A percentile compares a stretch with the other conserved stretches of the same genome.
Evolutionary conservation across 805 yeast species (phyloP).

Genomic region (Schizosaccharomyces cryophilus): DNA sequence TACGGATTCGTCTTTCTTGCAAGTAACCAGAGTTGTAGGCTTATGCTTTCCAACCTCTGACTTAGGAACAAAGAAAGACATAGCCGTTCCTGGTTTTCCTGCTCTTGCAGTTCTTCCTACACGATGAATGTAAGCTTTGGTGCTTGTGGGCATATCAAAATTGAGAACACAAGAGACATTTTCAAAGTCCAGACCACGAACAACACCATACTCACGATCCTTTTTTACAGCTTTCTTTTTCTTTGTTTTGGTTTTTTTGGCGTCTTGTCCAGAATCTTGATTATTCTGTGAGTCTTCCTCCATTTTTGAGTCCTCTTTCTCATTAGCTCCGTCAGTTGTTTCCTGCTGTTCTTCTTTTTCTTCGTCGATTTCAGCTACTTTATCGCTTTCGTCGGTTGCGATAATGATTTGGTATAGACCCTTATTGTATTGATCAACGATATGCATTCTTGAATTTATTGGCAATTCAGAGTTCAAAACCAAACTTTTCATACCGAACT

Average conservation of each 20-base stretch:
- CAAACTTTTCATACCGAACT: constrained; percentile 76
- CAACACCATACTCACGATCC: constrained; percentile 72
- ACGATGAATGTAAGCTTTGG: constrained; percentile 76
- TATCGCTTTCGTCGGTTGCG: constrained; percentile 59
- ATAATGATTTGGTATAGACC: constrained; percentile 66
- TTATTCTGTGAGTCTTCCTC: constrained; percentile 7
- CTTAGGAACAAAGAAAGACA: constrained; percentile 68
- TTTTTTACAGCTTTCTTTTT: constrained; percentile 15
- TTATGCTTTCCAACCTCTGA: constrained; percentile 78
- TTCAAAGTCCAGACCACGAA: constrained; percentile 88
- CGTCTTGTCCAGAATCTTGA: constrained; percentile 3
- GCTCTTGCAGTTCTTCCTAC: constrained; percentile 96
- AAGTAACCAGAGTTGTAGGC: constrained; percentile 41
- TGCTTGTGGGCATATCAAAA: constrained; percentile 76
- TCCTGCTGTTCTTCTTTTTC: constrained; percentile 15
- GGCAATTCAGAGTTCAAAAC: constrained; percentile 84
- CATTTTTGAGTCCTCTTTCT: constrained; percentile 5
- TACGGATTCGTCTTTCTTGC: constrained; percentile 70
- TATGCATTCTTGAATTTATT: constrained; percentile 73
- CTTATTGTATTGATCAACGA: constrained; percentile 84
- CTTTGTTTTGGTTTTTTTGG: constrained; percentile 4
- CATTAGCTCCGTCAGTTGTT: constrained; percentile 5
- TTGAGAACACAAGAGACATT: constrained; percentile 92
- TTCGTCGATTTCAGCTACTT: constrained; percentile 13
- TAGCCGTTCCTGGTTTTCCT: constrained; percentile 80